These are phyloP conservation scores for Ustilago vetiveriae DNA, from an alignment of 1,284 basidiomycete genomes.

Conservation along the genomic window DNA sequence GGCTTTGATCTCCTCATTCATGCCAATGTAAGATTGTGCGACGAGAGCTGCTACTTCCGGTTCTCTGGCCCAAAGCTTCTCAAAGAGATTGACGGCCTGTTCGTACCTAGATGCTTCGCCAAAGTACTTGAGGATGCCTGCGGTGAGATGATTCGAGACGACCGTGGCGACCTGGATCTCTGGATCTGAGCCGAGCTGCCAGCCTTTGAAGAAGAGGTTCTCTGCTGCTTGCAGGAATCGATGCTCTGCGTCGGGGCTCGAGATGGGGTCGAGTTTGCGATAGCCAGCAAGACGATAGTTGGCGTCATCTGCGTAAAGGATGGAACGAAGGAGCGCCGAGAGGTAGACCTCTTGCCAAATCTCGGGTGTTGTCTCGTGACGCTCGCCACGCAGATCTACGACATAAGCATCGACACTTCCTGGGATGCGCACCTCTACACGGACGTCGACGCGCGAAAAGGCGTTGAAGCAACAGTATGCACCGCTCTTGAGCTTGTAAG, in stretches of 20 bases:
- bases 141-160: slow-evolving; percentile 95
- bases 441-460: slow-evolving; percentile 93
- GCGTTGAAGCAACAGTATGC: slow-evolving; percentile 99
- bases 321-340: slow-evolving; percentile 87
- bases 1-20: slow-evolving; percentile 97
- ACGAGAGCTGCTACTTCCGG: slow-evolving; percentile 89
- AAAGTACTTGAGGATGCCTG: slow-evolving; percentile 96
- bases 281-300: slow-evolving; percentile 91
- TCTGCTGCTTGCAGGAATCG: slow-evolving; percentile 92
- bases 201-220: slow-evolving; percentile 89
- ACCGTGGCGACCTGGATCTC: slow-evolving; percentile 98
- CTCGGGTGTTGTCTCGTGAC: slow-evolving; percentile 88
- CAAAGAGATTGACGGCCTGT: slow-evolving; percentile 91
- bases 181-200: slow-evolving; percentile 97
- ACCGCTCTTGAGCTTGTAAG: slow-evolving; percentile 93
- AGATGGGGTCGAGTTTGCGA: slow-evolving; percentile 93
- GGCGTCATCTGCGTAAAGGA: slow-evolving; percentile 94
- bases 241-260: slow-evolving; percentile 84
- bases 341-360: slow-evolving; percentile 98
- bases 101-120: slow-evolving; percentile 86
- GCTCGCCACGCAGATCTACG: slow-evolving; percentile 90
- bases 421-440: slow-evolving; percentile 97
- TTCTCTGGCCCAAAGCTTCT: slow-evolving; percentile 84
- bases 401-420: slow-evolving; percentile 95
- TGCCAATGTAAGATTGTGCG: slow-evolving; percentile 90